Evolutionary conservation across 1,139 yeast genomes (phyloP), one percentile per base, ranked within the genome.

Genomic region (Suhomyces bribrorum): DNA sequence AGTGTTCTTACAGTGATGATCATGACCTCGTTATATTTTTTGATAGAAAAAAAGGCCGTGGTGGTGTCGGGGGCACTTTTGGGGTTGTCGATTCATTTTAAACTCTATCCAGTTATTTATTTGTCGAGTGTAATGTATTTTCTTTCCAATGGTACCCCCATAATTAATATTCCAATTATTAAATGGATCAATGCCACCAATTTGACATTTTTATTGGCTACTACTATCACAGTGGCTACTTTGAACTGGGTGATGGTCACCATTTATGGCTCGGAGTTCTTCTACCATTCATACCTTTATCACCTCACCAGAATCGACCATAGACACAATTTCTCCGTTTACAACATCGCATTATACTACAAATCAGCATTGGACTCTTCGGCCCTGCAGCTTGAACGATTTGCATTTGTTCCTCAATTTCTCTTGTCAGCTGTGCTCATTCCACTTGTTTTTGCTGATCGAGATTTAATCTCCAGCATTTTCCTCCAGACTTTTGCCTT

Each of bases 401-500:
- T 70, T 57, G 95, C 97, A 9, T 90, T 92, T 53, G 38, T 88
- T 5, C 98, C 98, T 1, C 98, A 92, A 59, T 56, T 90, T 30
- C 40, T 75, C 1, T 54, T 89, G 3, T 73, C 87, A 2, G 78
- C 72, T 0, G 49, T 86, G 0, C 35, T 84, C 1, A 53, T 88
- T 3, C 96, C 96, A 2, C 56, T 83, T 12, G 31, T 62, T 9
- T 75, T 80, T 53, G 81, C 85, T 2, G 63, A 69, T 30, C 57
- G 56, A 13, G 79, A 81, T 43, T 54, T 85, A 20, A 60, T 80
- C n/a, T 74, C 84, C 29, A 77, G 89, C 14, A 61, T 88, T 47
- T 87, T 90, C 55, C 59, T 89, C n/a, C 97, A 90, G 61, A 92
- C 98, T 1, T 83, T 88, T 60, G 77, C 88, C 20, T 92, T 92